A percentile compares a stretch with the other conserved stretches of the same genome.
phyloP scores from a whole-genome alignment of 768 basidiomycete species.

The Mycena rosella region DNA sequence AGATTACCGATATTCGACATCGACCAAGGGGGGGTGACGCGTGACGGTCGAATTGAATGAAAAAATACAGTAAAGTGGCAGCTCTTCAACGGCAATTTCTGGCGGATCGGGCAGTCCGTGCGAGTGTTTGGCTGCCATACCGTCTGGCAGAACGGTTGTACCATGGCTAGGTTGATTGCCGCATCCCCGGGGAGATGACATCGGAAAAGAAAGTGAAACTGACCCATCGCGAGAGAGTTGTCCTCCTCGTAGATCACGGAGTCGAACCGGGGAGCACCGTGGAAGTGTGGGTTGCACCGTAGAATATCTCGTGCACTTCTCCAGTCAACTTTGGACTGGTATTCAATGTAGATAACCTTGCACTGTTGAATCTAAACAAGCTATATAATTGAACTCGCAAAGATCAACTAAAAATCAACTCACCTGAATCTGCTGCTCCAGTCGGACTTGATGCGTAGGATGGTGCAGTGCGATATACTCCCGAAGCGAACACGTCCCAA shows the following conservation, averaged over 20 bases:
- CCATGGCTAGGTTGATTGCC: neutral
- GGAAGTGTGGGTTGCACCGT: conserved; percentile 3
- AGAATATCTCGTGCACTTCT: conserved; percentile 4
- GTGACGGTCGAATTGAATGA: no score
- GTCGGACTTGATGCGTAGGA: conserved; percentile 31
- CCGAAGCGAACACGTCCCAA: no score
- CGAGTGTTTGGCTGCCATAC: neutral
- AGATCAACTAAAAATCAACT: neutral
- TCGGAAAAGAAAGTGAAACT: conserved; percentile 8
- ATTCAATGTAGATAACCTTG: conserved; percentile 8
- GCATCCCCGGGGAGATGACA: conserved; percentile 6
- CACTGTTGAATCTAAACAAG: conserved; percentile 4
- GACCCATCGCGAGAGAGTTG: no score
- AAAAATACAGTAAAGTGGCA: no score
- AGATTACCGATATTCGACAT: no score
- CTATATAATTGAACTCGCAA: neutral
- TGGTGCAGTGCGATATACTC: conserved; percentile 22
- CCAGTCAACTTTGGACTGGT: conserved; percentile 13
- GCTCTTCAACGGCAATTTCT: no score
- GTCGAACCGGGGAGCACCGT: conserved; percentile 4
- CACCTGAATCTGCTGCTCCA: conserved; percentile 15
- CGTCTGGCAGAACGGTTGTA: conserved; percentile 1
- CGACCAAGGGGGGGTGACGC: no score
- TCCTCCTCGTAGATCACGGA: conserved; percentile 12
- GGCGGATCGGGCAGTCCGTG: neutral